phyloP scores from a whole-genome alignment of 345 rosid species.

The Eutrema yunnanense region DNA sequence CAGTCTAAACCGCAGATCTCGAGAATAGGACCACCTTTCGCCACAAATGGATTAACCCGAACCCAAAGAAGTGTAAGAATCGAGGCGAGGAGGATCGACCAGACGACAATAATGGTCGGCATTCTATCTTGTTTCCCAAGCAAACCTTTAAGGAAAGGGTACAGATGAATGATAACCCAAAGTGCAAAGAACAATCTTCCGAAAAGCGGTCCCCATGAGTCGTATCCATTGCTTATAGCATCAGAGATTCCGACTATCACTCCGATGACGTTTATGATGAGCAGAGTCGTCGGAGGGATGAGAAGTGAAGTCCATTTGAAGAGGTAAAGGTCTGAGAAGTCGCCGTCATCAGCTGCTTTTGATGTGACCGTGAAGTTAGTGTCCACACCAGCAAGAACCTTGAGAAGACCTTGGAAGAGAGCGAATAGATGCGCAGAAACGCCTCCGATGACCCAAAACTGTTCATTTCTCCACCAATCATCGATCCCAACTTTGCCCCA shows the following conservation, averaged over 20 bases:
- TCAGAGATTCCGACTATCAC: constrained; percentile 91
- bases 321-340: constrained; percentile 84
- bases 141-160: constrained; percentile 97
- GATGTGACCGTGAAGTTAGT: constrained; percentile 96
- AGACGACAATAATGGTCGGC: constrained; percentile 90
- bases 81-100: constrained; percentile 94
- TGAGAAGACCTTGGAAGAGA: constrained; percentile 88
- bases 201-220: constrained; percentile 96
- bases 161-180: constrained; percentile 92
- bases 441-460: constrained; percentile 98
- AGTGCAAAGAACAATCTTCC: constrained; percentile 90
- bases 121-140: constrained; percentile 93
- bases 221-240: constrained; percentile 95
- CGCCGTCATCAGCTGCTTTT: constrained; percentile 93
- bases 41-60: constrained; percentile 82
- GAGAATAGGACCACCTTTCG: constrained; percentile 75
- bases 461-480: constrained; percentile 99
- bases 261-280: constrained; percentile 81
- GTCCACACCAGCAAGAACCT: constrained; percentile 90
- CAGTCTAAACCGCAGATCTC: constrained; percentile 92
- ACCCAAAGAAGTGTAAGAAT: constrained; percentile 96
- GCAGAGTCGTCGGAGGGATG: constrained; percentile 80
- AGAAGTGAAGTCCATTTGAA: constrained; percentile 96
- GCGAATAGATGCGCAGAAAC: constrained; percentile 94
- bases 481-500: constrained; percentile 98